Evolutionary conservation across 208 protist species (phyloP), one percentile per base, ranked within the genome.

Genomic region (Chromosphaera perkinsii): DNA sequence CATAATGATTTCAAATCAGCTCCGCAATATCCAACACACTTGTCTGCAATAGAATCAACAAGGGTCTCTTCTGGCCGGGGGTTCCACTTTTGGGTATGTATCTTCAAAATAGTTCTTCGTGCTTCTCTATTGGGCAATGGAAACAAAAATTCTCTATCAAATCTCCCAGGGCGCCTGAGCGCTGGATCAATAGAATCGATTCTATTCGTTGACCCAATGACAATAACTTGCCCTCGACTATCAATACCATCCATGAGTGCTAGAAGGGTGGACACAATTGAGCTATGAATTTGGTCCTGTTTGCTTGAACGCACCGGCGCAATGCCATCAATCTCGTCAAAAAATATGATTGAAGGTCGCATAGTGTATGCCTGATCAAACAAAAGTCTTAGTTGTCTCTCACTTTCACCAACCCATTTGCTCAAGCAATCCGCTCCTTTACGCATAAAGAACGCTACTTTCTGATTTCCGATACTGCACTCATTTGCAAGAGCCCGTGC

Each of bases 341-440:
- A 92, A 70, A 93, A 91, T 4, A 93, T 92, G 40, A 93, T 90
- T n/a, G 85, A 73, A 10, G 88, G 87, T 59, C 84, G 77, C 33
- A 78, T 12, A n/a, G 58, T 24, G 7, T 79, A 57, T 0, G 87
- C 86, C 35, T 83, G 62, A 7, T 88, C 79, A 59, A 93, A 93
- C 4, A 93, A 64, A 3, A 89, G 62, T 31, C 82, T 55, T 24
- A 93, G 65, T 58, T 86, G 71, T 31, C 82, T 56, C 64, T 92
- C 88, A 9, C 87, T 73, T 65, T 93, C 89, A 26, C 89, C 89
- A 1, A 91, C 81, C 85, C 87, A 91, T 65, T 87, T 87, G 55
- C 39, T 58, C 14, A 91, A 71, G 43, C 66, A 73, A 62, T 92
- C 87, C 5, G 88, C 82, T 35, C 88, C 88, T 52, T 92, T 92